These are phyloP conservation scores for Excoecaria cochinchinensis DNA, from an alignment of 345 rosid genomes.

Conservation along the genomic window DNA sequence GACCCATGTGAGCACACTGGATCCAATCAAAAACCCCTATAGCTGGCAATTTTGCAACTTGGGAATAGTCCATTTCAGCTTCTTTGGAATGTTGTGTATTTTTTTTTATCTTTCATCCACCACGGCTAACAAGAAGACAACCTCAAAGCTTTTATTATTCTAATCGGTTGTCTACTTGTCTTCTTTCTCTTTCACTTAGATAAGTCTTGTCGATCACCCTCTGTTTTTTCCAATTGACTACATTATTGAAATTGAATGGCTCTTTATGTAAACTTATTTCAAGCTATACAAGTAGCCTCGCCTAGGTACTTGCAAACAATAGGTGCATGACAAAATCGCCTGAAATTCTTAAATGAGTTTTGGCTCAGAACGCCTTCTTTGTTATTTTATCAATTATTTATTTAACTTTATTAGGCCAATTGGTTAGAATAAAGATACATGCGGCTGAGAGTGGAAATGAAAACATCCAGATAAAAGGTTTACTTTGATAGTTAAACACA, in stretches of 20 bases:
- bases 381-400: too few species aligned
- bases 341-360: background rate
- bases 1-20: conserved; percentile 20
- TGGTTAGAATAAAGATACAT: too few species aligned
- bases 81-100: conserved; percentile 12
- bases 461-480: too few species aligned
- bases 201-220: background rate
- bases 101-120: background rate
- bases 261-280: background rate
- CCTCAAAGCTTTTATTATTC: background rate
- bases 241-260: background rate
- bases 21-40: background rate
- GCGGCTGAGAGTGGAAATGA: too few species aligned
- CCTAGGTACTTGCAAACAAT: background rate
- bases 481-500: too few species aligned
- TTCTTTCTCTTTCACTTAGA: background rate
- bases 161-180: background rate
- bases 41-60: conserved; percentile 25
- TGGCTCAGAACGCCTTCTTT: too few species aligned
- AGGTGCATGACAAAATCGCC: background rate
- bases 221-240: background rate
- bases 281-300: too few species aligned
- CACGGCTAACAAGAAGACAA: background rate
- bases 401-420: too few species aligned
- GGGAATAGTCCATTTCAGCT: conserved; percentile 2